Evolutionary conservation across 768 basidiomycete genomes (phyloP).

Genomic region (Crepidotus variabilis): DNA sequence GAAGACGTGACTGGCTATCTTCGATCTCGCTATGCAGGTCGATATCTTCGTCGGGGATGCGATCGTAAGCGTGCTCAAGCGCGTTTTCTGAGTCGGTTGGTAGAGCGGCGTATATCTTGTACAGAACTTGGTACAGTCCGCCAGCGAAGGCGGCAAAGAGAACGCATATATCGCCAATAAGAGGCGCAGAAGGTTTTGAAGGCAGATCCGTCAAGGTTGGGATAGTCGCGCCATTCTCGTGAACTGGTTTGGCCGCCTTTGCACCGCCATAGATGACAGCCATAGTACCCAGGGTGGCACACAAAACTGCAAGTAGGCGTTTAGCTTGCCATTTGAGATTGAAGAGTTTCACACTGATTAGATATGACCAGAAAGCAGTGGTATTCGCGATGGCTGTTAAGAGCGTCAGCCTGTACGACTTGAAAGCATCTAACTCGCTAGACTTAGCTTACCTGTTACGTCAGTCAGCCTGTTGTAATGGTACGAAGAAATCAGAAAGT

Average conservation of each 20-base stretch:
- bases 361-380: constrained; percentile 88
- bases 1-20: not conserved
- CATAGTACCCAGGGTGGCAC: constrained; percentile 75
- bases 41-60: constrained; percentile 37
- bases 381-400: constrained; percentile 73
- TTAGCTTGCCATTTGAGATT: constrained; percentile 53
- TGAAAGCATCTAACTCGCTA: not conserved
- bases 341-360: constrained; percentile 69
- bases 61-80: constrained; percentile 34
- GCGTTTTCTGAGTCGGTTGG: constrained; percentile 52
- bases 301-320: constrained; percentile 59
- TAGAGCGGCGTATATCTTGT: constrained; percentile 75
- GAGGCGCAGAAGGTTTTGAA: constrained; percentile 43
- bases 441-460: constrained; percentile 42
- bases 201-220: not conserved
- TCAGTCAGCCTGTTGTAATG: constrained; percentile 59
- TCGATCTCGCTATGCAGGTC: constrained; percentile 1
- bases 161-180: constrained; percentile 72
- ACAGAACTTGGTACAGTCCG: constrained; percentile 79
- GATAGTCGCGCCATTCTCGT: not conserved
- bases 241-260: not conserved
- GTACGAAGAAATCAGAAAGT: not conserved
- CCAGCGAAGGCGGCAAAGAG: constrained; percentile 68
- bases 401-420: not conserved
- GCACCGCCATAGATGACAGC: constrained; percentile 73